These are phyloP conservation scores for Acaromyces ingoldii DNA, from an alignment of 1,284 basidiomycete species.

Conservation along the genomic window DNA sequence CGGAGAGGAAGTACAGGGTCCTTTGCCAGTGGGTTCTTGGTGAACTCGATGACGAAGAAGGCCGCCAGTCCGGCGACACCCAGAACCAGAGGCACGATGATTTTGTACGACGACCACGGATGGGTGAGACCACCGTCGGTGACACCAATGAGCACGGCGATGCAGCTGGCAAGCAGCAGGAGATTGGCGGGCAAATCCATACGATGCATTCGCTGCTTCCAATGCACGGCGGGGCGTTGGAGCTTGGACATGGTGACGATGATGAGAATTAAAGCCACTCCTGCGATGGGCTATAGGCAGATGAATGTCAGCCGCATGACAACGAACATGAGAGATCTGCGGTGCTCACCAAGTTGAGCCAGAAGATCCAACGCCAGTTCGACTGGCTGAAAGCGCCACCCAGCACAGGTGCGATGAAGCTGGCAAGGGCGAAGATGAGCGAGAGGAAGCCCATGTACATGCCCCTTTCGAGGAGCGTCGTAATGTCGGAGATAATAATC, in stretches of 20 bases:
- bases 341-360: constrained; percentile 24
- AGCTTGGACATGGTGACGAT: constrained; percentile 42
- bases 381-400: constrained; percentile 52
- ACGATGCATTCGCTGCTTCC: constrained; percentile 43
- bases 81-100: constrained; percentile 47
- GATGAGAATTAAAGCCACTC: constrained; percentile 10
- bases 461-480: constrained; percentile 54
- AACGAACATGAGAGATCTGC: not conserved
- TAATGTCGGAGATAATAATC: constrained; percentile 54
- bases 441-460: constrained; percentile 48
- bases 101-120: constrained; percentile 44
- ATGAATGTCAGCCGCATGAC: not conserved
- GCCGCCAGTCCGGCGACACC: constrained; percentile 44
- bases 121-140: constrained; percentile 51
- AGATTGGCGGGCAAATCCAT: constrained; percentile 51
- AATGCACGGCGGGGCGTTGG: constrained; percentile 41
- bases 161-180: constrained; percentile 40
- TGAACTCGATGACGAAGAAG: constrained; percentile 39
- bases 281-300: not conserved
- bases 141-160: constrained; percentile 47
- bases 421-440: constrained; percentile 29
- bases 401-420: constrained; percentile 51
- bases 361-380: constrained; percentile 56
- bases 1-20: constrained; percentile 45
- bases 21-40: constrained; percentile 18